Conservation (phyloP, 2,329 filamentous ascomycete species). For the Alternaria longipes region DNA sequence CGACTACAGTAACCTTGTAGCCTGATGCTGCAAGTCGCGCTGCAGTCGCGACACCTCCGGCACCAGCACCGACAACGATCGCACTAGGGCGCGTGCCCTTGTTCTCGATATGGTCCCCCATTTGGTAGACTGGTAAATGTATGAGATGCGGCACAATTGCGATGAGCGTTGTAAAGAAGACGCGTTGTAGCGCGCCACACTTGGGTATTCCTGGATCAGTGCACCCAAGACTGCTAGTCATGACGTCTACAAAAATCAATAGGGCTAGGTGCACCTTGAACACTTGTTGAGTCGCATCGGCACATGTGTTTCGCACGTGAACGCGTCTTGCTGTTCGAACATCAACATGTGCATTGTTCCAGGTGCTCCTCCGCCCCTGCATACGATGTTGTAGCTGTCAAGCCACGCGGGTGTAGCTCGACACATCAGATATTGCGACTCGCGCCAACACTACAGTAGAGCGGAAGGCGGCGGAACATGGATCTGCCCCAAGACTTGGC, state of each 20-base stretch:
- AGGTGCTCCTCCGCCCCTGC: conserved; percentile 1
- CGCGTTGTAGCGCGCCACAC: conserved; percentile 23
- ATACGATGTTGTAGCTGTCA: background rate
- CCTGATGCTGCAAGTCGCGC: conserved; percentile 76
- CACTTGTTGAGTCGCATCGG: conserved; percentile 1
- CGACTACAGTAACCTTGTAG: conserved; percentile 76
- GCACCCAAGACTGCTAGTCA: conserved; percentile 19
- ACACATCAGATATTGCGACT: background rate
- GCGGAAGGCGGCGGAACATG: background rate
- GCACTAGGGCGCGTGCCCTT: conserved; percentile 32
- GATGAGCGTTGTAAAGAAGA: conserved; percentile 11
- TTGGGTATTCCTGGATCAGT: conserved; percentile 14
- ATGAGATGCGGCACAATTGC: background rate
- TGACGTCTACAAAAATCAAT: conserved; percentile 27
- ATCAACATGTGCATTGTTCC: background rate
- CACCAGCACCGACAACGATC: conserved; percentile 68
- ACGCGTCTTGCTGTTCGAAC: conserved; percentile 6
- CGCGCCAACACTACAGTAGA: background rate
- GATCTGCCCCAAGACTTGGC: background rate
- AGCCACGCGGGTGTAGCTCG: background rate
- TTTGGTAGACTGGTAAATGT: conserved; percentile 7
- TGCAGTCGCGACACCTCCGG: conserved; percentile 75
- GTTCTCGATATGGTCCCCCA: conserved; percentile 20
- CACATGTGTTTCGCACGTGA: conserved; percentile 6
- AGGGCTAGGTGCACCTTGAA: conserved; percentile 7